Percentiles rank a stretch among this genome's conserved stretches.
phyloP scores from a whole-genome alignment of 371 early-diverging fungal species.

The Gilbertella persicaria region DNA sequence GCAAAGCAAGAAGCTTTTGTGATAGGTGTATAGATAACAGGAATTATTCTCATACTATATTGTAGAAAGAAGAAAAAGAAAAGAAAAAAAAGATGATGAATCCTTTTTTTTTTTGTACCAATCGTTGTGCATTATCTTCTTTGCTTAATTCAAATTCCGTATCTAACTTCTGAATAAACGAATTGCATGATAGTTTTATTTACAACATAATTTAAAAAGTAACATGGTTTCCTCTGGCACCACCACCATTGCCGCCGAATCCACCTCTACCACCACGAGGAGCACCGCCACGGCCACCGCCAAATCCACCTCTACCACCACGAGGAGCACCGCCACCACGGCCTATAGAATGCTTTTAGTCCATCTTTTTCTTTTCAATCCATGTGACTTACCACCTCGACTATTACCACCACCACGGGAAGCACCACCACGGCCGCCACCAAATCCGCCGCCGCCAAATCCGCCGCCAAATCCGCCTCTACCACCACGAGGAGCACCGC shows the following conservation, averaged over 20 bases:
- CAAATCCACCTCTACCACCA: slow-evolving; percentile 12
- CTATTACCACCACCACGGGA: slow-evolving; percentile 10
- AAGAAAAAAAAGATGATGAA: slow-evolving; percentile 1
- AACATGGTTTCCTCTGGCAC: slow-evolving; percentile 10
- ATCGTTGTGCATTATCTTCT: too few relatives aligned
- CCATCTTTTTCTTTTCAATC: too few relatives aligned
- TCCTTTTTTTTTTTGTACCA: too few relatives aligned
- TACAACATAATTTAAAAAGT: slow-evolving; percentile 15
- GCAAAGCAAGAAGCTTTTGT: not conserved
- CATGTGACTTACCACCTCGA: slow-evolving; percentile 2
- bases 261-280: slow-evolving; percentile 9
- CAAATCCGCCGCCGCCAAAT: slow-evolving; percentile 20
- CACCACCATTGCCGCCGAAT: slow-evolving; percentile 1
- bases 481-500: slow-evolving; percentile 6
- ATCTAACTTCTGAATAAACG: too few relatives aligned
- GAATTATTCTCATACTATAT: slow-evolving; percentile 9
- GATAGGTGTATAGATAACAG: slow-evolving; percentile 12
- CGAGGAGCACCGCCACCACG: slow-evolving; percentile 19
- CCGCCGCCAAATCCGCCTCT: slow-evolving; percentile 18
- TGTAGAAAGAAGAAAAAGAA: not conserved
- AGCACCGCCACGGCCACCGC: slow-evolving; percentile 9
- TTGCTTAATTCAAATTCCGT: too few relatives aligned
- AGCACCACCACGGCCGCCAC: slow-evolving; percentile 2
- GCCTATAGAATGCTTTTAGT: not conserved
- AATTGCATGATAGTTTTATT: too few relatives aligned